Percentiles rank a stretch among this genome's conserved stretches.
These are phyloP conservation scores for Kockovaella imperatae DNA, from an alignment of 768 basidiomycete species.

Conservation along the genomic window DNA sequence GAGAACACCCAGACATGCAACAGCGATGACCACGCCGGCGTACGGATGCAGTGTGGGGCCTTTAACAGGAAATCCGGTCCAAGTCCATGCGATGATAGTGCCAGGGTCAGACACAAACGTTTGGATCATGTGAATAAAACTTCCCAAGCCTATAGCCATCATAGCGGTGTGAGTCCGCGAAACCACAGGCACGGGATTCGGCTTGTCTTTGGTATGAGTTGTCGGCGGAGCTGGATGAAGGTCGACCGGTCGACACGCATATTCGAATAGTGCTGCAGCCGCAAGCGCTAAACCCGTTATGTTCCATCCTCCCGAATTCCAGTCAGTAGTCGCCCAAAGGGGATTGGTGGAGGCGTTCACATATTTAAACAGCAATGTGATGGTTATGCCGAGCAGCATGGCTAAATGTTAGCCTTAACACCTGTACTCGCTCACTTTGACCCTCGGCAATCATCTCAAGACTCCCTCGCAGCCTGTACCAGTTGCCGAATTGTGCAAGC, in stretches of 20 bases:
- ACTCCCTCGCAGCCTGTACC: constrained; percentile 49
- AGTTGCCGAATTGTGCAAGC: constrained; percentile 53
- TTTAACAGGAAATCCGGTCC: constrained; percentile 71
- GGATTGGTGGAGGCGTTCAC: constrained; percentile 75
- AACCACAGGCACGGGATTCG: background rate
- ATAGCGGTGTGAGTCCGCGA: constrained; percentile 1
- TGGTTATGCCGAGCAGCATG: constrained; percentile 58
- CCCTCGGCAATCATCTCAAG: constrained; percentile 29
- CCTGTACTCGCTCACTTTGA: constrained; percentile 23
- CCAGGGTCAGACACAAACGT: constrained; percentile 66
- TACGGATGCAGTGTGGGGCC: constrained; percentile 69
- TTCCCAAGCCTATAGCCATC: constrained; percentile 29
- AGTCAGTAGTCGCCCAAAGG: constrained; percentile 72
- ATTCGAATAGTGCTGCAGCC: constrained; percentile 54
- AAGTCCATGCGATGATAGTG: constrained; percentile 76
- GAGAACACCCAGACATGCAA: constrained; percentile 55
- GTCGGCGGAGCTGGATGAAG: constrained; percentile 11
- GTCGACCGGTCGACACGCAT: constrained; percentile 19
- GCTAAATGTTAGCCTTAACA: constrained; percentile 47
- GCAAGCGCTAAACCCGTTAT: constrained; percentile 58
- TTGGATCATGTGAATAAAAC: constrained; percentile 59
- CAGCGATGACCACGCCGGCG: constrained; percentile 60
- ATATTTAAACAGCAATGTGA: constrained; percentile 65
- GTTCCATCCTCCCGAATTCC: constrained; percentile 62
- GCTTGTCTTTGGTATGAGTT: background rate